Evolutionary conservation across 495 filamentous ascomycete species (phyloP), one percentile per base, ranked within the genome.

Genomic region (Pyronema omphalodes): DNA sequence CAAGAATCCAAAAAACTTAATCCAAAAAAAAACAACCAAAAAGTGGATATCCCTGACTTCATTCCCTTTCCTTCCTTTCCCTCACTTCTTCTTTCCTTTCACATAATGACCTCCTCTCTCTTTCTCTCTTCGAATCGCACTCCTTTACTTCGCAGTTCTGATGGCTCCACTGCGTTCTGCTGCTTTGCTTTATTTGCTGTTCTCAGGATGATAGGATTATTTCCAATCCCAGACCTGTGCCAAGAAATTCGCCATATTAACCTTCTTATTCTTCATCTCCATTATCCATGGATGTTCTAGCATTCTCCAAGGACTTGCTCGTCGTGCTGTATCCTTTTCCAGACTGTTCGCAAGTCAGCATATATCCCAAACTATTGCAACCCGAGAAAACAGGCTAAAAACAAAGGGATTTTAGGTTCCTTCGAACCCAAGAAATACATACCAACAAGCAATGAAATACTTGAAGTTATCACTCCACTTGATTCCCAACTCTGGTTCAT

Each of bases 371-470:
- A 17, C 9, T 5, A 14, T 33, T 11, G 14, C 15, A 44, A 39
- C 8, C 35, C 12, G 51, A 52, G 43, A 58, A 53, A 59, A 54
- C 55, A 37, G 18, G 46, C 35, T 19, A 12, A n/a, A 8, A n/a
- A 1, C 36, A 1, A 9, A 41, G 11, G n/a, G 7, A 14, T 33
- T 11, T 12, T 15, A 41, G 36, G 9, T 34, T 41, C 39, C 6
- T 41, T 41, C 9, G 40, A 44, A 44, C 43, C 15, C 59, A 7
- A 45, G n/a, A 52, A 33, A 39, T 53, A 84, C 86, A 66, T 81
- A 96, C 91, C 93, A 96, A 79, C 88, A 94, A 69, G 93, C 88
- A 67, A 98, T 94, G 60, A 96, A 98, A 67, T 94, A 95, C 65
- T 98, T 98, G 69, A 98, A 96, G 58, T 80, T 91, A 60, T 88